A percentile compares a stretch with the other conserved stretches of the same genome.
Evolutionary conservation across 106 monocot genomes (phyloP).

Genomic region (Acorus calamus): DNA sequence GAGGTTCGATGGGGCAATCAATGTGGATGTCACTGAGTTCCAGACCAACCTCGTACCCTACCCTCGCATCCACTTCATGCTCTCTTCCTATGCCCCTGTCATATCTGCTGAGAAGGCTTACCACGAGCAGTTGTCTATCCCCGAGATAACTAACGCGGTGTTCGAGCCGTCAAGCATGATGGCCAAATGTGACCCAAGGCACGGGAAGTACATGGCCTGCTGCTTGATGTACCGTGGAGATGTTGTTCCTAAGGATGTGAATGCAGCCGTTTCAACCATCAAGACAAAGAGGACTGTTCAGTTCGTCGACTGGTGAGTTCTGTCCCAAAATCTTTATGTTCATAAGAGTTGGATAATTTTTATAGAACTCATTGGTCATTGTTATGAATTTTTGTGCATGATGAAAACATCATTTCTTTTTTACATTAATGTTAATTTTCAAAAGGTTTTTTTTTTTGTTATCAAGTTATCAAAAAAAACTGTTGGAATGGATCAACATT

Average conservation of each 20-base stretch:
- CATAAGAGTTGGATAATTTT: too few relatives aligned
- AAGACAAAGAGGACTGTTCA: conserved; percentile 32
- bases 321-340: too few relatives aligned
- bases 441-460: too few relatives aligned
- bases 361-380: too few relatives aligned
- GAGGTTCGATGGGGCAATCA: conserved; percentile 34
- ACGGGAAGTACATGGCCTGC: conserved; percentile 8
- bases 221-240: conserved; percentile 46
- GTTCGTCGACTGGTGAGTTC: conserved; percentile 29
- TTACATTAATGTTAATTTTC: too few relatives aligned
- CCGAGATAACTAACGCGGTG: conserved; percentile 33
- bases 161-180: conserved; percentile 34
- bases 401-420: too few relatives aligned
- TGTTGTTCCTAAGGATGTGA: conserved; percentile 40
- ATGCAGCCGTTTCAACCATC: conserved; percentile 30
- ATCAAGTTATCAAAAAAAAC: too few relatives aligned
- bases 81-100: conserved; percentile 34
- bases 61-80: conserved; percentile 39
- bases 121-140: conserved; percentile 29
- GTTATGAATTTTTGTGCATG: too few relatives aligned
- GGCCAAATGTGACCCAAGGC: conserved; percentile 32
- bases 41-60: conserved; percentile 38
- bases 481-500: too few relatives aligned
- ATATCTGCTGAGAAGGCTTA: conserved; percentile 3
- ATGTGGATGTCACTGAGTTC: conserved; percentile 34